phyloP scores from a whole-genome alignment of 192 early-diverging fungal genomes.

The Coemansia furcata region DNA sequence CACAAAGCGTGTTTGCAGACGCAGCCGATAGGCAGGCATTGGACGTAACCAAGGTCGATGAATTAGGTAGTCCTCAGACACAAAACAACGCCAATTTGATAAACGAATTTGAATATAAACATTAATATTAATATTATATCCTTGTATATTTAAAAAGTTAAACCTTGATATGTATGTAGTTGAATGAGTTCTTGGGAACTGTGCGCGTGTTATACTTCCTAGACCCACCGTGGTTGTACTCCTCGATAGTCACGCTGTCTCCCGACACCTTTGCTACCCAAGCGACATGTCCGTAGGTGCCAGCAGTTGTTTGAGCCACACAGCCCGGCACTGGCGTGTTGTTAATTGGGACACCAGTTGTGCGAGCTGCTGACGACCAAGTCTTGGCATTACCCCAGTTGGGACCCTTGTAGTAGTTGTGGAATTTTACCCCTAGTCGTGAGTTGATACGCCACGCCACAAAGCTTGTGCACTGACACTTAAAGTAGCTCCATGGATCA shows the following conservation, averaged over 20 bases:
- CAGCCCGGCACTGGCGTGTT: constrained; percentile 13
- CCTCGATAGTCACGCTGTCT: constrained; percentile 34
- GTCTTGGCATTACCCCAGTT: constrained; percentile 45
- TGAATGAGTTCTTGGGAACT: constrained; percentile 31
- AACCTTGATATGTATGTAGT: constrained; percentile 40
- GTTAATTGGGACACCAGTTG: constrained; percentile 21
- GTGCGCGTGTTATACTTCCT: constrained; percentile 28
- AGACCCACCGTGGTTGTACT: constrained; percentile 33
- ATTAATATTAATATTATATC: not conserved
- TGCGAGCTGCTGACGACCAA: constrained; percentile 34
- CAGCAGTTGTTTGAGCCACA: constrained; percentile 27
- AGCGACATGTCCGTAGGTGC: constrained; percentile 31
- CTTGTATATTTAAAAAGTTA: not conserved
- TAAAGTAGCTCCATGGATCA: constrained; percentile 46
- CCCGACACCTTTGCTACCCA: constrained; percentile 49
- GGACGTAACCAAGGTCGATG: not conserved
- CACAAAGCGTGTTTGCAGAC: not conserved
- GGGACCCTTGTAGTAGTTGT: constrained; percentile 45
- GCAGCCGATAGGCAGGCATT: not conserved
- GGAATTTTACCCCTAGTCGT: constrained; percentile 39
- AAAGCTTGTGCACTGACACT: constrained; percentile 46
- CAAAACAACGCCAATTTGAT: not conserved
- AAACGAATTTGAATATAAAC: not conserved
- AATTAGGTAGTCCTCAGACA: not conserved
- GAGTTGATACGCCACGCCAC: constrained; percentile 48